A percentile compares a stretch with the other conserved stretches of the same genome.
Evolutionary conservation across 345 rosid genomes (phyloP).

Genomic region (Physaria fendleri): DNA sequence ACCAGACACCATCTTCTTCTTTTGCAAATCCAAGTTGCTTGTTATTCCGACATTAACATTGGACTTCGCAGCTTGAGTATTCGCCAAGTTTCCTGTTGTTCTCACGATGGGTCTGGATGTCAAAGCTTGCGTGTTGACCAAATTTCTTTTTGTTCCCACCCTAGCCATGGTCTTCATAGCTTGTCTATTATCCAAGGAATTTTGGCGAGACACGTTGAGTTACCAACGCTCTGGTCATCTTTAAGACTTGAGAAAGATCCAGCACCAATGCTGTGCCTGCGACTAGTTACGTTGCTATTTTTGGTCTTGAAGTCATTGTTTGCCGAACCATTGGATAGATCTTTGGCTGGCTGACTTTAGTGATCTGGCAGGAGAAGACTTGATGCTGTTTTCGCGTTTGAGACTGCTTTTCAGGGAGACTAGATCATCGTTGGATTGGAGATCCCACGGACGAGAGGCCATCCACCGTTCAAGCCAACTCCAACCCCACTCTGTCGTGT

Average conservation of each 20-base stretch:
- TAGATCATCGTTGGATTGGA: slow-evolving; percentile 20
- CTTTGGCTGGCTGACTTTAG: slow-evolving; percentile 17
- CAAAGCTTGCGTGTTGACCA: not conserved
- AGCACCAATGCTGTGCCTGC: slow-evolving; percentile 18
- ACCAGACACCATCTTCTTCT: slow-evolving; percentile 14
- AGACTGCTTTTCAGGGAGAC: not conserved
- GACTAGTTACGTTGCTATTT: slow-evolving; percentile 1
- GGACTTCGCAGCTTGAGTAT: slow-evolving; percentile 3
- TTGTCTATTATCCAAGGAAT: slow-evolving; percentile 13
- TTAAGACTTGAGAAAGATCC: slow-evolving; percentile 10
- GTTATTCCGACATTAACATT: slow-evolving; percentile 5
- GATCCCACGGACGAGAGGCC: slow-evolving; percentile 36
- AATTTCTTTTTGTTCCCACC: not conserved
- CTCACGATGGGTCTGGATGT: not conserved
- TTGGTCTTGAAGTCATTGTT: slow-evolving; percentile 6
- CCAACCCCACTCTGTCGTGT: slow-evolving; percentile 33
- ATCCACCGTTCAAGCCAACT: slow-evolving; percentile 35
- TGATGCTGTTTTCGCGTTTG: slow-evolving; percentile 13
- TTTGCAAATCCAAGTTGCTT: not conserved
- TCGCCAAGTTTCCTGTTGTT: not conserved
- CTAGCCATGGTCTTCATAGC: not conserved
- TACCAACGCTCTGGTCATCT: slow-evolving; percentile 26
- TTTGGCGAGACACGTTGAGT: slow-evolving; percentile 10
- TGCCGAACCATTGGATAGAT: slow-evolving; percentile 5
- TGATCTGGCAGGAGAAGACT: slow-evolving; percentile 24